A percentile compares a stretch with the other conserved stretches of the same genome.
phyloP scores from a whole-genome alignment of 202 grass and related monocot species.

The Setaria viridis region DNA sequence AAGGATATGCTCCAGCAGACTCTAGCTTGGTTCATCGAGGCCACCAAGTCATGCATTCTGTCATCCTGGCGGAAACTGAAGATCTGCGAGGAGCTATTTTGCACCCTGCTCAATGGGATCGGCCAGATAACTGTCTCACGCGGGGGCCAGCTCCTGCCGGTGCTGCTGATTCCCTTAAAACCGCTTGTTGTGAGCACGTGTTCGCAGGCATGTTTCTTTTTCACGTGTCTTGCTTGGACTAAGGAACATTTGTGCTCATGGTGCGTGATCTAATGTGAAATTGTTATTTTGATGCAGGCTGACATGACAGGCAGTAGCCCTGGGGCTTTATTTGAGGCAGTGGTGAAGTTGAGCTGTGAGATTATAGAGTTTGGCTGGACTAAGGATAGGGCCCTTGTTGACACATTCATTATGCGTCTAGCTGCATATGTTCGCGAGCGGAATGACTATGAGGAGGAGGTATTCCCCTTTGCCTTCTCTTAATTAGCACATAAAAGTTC shows the following conservation, averaged over 20 bases:
- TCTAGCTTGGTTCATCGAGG: slow-evolving; percentile 86
- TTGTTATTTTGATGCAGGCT: slow-evolving; percentile 57
- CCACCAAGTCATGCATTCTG: slow-evolving; percentile 88
- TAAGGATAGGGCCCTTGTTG: slow-evolving; percentile 97
- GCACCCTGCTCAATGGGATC: slow-evolving; percentile 86
- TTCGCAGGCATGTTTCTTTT: slow-evolving; percentile 68
- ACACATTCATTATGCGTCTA: slow-evolving; percentile 98
- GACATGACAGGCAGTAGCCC: slow-evolving; percentile 77
- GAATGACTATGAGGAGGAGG: slow-evolving; percentile 97
- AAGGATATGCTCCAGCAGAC: slow-evolving; percentile 93
- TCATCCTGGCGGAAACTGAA: slow-evolving; percentile 97
- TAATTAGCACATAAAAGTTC: slow-evolving; percentile 12
- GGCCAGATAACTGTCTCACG: slow-evolving; percentile 93
- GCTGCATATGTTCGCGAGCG: slow-evolving; percentile 95
- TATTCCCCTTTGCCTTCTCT: slow-evolving; percentile 44
- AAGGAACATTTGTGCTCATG: slow-evolving; percentile 30
- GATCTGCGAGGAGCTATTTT: slow-evolving; percentile 88
- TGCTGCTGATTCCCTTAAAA: slow-evolving; percentile 94
- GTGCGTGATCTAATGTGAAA: slow-evolving; percentile 46
- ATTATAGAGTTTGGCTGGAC: slow-evolving; percentile 99
- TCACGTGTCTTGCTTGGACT: slow-evolving; percentile 15
- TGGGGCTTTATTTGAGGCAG: slow-evolving; percentile 86
- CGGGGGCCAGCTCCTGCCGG: slow-evolving; percentile 88
- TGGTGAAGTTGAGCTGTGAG: slow-evolving; percentile 96
- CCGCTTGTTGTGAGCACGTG: slow-evolving; percentile 96